Conservation (phyloP, 495 filamentous ascomycete genomes). For the Trichoderma asperelloides region DNA sequence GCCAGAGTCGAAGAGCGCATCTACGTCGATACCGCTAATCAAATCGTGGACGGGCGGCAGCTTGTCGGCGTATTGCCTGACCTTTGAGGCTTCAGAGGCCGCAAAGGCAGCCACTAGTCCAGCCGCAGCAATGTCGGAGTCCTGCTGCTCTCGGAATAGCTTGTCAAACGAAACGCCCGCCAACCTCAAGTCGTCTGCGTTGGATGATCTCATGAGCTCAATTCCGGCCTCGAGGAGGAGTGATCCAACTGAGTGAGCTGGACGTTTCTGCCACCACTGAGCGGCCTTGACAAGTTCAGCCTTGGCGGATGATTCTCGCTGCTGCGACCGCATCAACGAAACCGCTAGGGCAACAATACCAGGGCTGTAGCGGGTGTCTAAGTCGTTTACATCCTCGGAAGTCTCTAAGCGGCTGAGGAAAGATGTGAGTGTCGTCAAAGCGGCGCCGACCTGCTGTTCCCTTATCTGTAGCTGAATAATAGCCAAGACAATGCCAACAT, state of each 20-base stretch:
- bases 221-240: conserved; percentile 73
- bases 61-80: conserved; percentile 48
- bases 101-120: conserved; percentile 81
- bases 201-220: conserved; percentile 65
- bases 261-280: conserved; percentile 56
- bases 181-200: conserved; percentile 51
- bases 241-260: conserved; percentile 34
- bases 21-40: conserved; percentile 55
- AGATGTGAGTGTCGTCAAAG: conserved; percentile 64
- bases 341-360: conserved; percentile 79
- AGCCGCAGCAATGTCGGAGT: conserved; percentile 58
- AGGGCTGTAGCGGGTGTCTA: conserved; percentile 70
- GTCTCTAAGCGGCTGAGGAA: conserved; percentile 67
- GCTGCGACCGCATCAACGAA: conserved; percentile 69
- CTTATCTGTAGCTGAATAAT: conserved; percentile 77
- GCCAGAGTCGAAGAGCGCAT: conserved; percentile 66
- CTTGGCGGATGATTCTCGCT: conserved; percentile 64
- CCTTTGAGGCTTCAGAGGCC: conserved; percentile 51
- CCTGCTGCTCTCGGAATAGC: conserved; percentile 52
- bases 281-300: conserved; percentile 71
- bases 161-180: conserved; percentile 69
- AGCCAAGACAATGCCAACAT: conserved; percentile 76
- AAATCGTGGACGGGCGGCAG: conserved; percentile 61
- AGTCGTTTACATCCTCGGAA: conserved; percentile 44
- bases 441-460: conserved; percentile 64